Evolutionary conservation across 129 eudicot species (phyloP).

Genomic region (Smallanthus sonchifolius): DNA sequence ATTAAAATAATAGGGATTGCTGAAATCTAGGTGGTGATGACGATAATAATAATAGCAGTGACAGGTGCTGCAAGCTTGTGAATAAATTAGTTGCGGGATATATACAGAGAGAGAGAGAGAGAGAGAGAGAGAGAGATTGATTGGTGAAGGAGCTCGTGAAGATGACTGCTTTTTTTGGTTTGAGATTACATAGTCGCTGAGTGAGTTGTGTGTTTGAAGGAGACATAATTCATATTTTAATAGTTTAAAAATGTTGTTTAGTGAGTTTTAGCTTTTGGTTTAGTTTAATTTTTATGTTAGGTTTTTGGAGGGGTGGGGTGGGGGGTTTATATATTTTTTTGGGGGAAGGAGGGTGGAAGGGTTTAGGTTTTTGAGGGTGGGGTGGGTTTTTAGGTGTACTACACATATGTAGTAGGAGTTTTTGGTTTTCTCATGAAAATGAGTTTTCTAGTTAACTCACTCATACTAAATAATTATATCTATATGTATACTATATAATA

Average conservation of each 20-base stretch:
- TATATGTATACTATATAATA: too few relatives aligned
- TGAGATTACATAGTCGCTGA: conserved; percentile 2
- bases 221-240: conserved; percentile 10
- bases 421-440: too few relatives aligned
- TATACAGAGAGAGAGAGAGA: conserved; percentile 1
- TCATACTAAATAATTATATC: too few relatives aligned
- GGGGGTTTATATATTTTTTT: too few relatives aligned
- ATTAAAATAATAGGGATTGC: conserved; percentile 25
- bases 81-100: conserved; percentile 7
- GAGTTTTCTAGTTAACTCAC: too few relatives aligned
- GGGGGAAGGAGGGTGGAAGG: too few relatives aligned
- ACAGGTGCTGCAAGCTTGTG: conserved; percentile 20
- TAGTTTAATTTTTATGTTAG: too few relatives aligned
- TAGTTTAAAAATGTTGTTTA: background rate
- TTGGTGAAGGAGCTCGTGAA: conserved; percentile 17
- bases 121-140: conserved; percentile 4
- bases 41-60: conserved; percentile 18
- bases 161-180: conserved; percentile 16
- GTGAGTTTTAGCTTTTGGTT: too few relatives aligned
- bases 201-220: conserved; percentile 6
- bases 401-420: too few relatives aligned
- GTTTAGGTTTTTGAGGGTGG: too few relatives aligned
- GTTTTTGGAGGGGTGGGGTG: too few relatives aligned
- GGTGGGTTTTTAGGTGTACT: too few relatives aligned
- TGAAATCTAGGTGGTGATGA: conserved; percentile 38